These are phyloP conservation scores for Asterionellopsis glacialis DNA, from an alignment of 108 stramenopile species.

Conservation along the genomic window DNA sequence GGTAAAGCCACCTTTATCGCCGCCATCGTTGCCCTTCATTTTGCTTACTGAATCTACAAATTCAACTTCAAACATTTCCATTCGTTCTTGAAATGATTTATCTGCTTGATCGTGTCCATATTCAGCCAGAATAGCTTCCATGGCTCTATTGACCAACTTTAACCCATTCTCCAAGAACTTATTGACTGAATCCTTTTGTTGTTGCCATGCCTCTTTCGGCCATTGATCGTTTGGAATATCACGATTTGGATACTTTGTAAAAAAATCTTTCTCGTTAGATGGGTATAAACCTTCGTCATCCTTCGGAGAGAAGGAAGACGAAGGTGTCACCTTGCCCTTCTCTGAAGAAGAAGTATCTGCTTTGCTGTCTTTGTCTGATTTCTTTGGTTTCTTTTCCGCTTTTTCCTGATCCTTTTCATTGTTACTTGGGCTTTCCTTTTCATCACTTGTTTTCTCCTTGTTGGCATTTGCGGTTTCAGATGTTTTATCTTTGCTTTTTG, in stretches of 20 bases:
- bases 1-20: slow-evolving; percentile 45
- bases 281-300: slow-evolving; percentile 5
- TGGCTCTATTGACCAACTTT: slow-evolving; percentile 51
- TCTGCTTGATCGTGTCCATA: slow-evolving; percentile 33
- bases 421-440: background rate
- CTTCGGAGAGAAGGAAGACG: too few species aligned
- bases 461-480: background rate
- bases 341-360: slow-evolving; percentile 16
- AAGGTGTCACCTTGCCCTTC: background rate
- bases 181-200: slow-evolving; percentile 46
- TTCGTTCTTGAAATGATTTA: slow-evolving; percentile 8
- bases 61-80: slow-evolving; percentile 7
- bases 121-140: slow-evolving; percentile 63
- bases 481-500: too few species aligned
- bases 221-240: slow-evolving; percentile 37
- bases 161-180: slow-evolving; percentile 59
- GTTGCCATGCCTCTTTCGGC: slow-evolving; percentile 62
- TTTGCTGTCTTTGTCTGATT: slow-evolving; percentile 27
- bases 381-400: slow-evolving; percentile 10
- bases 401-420: background rate
- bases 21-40: background rate
- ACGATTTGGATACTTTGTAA: slow-evolving; percentile 36
- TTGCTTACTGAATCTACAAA: background rate
- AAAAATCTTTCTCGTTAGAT: slow-evolving; percentile 19
- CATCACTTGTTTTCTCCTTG: background rate